Percentiles rank a stretch among this genome's conserved stretches.
Conservation (phyloP, 768 basidiomycete species). For the Porphyrellus cyaneotinctus region DNA sequence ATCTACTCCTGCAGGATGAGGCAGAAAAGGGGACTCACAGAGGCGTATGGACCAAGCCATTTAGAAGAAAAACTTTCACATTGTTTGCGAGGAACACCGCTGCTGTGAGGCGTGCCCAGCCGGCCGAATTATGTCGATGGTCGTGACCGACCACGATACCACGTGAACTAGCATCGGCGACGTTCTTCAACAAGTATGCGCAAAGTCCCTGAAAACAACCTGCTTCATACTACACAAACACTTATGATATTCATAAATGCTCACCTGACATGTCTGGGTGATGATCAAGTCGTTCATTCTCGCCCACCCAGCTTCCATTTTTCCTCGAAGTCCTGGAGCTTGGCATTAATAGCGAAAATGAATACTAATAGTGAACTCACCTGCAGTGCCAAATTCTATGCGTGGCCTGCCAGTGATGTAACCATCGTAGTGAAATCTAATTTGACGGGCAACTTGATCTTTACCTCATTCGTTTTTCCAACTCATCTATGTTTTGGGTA, state of each 20-base stretch:
- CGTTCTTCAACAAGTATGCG: conserved; percentile 57
- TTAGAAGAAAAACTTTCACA: conserved; percentile 65
- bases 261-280: conserved; percentile 77
- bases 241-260: neutral
- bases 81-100: conserved; percentile 60
- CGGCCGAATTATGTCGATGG: conserved; percentile 74
- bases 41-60: conserved; percentile 75
- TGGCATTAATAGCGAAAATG: neutral
- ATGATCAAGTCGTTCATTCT: conserved; percentile 87
- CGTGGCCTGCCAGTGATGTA: conserved; percentile 42
- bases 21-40: conserved; percentile 42
- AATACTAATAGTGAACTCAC: conserved; percentile 33
- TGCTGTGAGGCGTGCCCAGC: conserved; percentile 75
- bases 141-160: conserved; percentile 87
- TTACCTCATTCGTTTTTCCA: conserved; percentile 44
- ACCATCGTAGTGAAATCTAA: neutral
- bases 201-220: conserved; percentile 58
- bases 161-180: conserved; percentile 48
- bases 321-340: conserved; percentile 57
- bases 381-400: conserved; percentile 87
- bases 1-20: neutral
- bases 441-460: neutral
- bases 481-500: conserved; percentile 27
- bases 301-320: conserved; percentile 88
- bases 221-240: neutral